Evolutionary conservation across 306 rosid species (phyloP).

Genomic region (Rubus idaeus): DNA sequence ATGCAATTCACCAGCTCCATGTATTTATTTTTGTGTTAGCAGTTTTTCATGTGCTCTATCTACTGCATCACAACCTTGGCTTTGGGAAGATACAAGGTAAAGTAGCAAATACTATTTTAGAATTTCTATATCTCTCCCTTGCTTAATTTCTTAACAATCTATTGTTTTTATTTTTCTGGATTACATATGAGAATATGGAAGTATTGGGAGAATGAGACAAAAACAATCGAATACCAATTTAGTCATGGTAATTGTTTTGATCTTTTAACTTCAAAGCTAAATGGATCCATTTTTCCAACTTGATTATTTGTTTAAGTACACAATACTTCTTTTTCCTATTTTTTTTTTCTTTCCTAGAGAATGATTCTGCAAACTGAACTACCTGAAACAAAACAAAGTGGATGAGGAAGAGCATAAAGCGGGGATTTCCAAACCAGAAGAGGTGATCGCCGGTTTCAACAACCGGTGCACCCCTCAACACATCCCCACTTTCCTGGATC

Average conservation of each 20-base stretch:
- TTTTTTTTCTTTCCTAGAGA: no score
- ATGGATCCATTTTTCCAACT: neutral
- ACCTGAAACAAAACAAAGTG: slow-evolving; percentile 81
- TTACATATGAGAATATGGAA: slow-evolving; percentile 78
- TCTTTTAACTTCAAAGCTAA: neutral
- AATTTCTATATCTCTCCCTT: slow-evolving; percentile 18
- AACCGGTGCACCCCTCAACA: slow-evolving; percentile 70
- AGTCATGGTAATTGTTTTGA: slow-evolving; percentile 35
- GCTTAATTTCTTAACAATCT: neutral
- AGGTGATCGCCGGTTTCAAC: slow-evolving; percentile 73
- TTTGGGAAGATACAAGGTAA: slow-evolving; percentile 74
- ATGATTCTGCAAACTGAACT: neutral
- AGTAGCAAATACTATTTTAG: neutral
- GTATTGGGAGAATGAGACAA: slow-evolving; percentile 76
- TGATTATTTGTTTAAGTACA: neutral
- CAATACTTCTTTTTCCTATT: neutral
- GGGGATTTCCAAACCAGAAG: slow-evolving; percentile 78
- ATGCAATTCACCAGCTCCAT: slow-evolving; percentile 91
- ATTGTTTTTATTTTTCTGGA: slow-evolving; percentile 17
- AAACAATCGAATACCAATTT: slow-evolving; percentile 44
- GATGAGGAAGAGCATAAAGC: slow-evolving; percentile 56
- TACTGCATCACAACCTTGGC: slow-evolving; percentile 60
- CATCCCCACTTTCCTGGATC: slow-evolving; percentile 64
- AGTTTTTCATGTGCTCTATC: slow-evolving; percentile 56
- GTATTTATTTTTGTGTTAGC: slow-evolving; percentile 79